These are phyloP conservation scores for Clavispora phyllophila DNA, from an alignment of 805 yeast species.

Conservation along the genomic window DNA sequence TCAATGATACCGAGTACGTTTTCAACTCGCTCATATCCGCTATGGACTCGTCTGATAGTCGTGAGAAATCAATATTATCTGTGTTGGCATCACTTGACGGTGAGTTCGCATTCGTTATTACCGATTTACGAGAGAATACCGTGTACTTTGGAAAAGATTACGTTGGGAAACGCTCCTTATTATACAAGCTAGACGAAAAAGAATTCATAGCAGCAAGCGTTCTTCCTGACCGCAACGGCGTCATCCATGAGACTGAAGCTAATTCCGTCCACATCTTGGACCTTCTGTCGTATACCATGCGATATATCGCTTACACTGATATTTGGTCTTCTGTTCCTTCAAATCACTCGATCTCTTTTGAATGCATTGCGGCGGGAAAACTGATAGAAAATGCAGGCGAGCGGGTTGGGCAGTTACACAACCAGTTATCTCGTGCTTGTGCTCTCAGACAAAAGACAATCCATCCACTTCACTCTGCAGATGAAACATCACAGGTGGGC, in stretches of 20 bases:
- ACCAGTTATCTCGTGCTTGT: slow-evolving; percentile 35
- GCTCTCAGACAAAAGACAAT: slow-evolving; percentile 53
- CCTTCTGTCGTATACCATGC: slow-evolving; percentile 7
- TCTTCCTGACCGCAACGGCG: not conserved
- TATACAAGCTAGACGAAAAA: slow-evolving; percentile 27
- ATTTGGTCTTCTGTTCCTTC: not conserved
- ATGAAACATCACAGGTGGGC: slow-evolving; percentile 34
- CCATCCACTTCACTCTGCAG: slow-evolving; percentile 44
- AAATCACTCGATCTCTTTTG: not conserved
- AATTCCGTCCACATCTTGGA: slow-evolving; percentile 47
- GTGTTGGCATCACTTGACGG: slow-evolving; percentile 56
- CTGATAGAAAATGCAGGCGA: not conserved
- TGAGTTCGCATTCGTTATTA: slow-evolving; percentile 69
- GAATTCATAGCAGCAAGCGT: not conserved
- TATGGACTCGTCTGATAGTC: slow-evolving; percentile 2
- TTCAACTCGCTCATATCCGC: slow-evolving; percentile 28
- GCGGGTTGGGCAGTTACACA: slow-evolving; percentile 10
- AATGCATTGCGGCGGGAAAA: not conserved
- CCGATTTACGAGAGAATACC: slow-evolving; percentile 34
- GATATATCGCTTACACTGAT: slow-evolving; percentile 10
- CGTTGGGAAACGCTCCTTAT: slow-evolving; percentile 75
- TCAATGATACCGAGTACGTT: slow-evolving; percentile 64
- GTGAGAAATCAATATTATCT: slow-evolving; percentile 31
- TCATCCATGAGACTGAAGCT: slow-evolving; percentile 9
- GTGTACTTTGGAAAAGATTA: slow-evolving; percentile 80